Conservation (phyloP, 2,329 filamentous ascomycete genomes). For the Beauveria pseudobassiana region DNA sequence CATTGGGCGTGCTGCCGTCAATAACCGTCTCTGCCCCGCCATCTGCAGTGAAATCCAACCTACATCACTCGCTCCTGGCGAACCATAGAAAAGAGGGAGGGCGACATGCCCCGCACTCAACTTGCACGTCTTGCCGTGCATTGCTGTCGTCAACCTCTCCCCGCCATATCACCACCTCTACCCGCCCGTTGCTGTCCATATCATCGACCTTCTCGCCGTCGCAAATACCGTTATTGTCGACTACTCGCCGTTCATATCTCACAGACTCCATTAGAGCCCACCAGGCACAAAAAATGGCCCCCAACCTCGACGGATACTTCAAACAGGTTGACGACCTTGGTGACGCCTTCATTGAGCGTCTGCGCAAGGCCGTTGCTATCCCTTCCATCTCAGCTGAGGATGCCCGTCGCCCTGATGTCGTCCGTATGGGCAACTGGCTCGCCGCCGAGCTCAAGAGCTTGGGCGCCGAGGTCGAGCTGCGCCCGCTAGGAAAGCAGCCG, state of each 20-base stretch:
- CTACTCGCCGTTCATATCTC: slow-evolving; percentile 36
- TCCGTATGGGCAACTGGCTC: slow-evolving; percentile 93
- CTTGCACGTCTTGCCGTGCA: slow-evolving; percentile 11
- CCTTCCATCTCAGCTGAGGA: slow-evolving; percentile 93
- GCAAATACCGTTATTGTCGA: not conserved
- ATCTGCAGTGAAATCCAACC: not conserved
- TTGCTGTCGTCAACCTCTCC: slow-evolving; percentile 9
- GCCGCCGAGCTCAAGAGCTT: slow-evolving; percentile 73
- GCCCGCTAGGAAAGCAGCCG: slow-evolving; percentile 84
- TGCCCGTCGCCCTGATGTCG: slow-evolving; percentile 79
- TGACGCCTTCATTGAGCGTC: slow-evolving; percentile 77
- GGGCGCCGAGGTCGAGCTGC: slow-evolving; percentile 80
- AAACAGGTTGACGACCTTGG: slow-evolving; percentile 79
- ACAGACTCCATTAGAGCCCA: slow-evolving; percentile 46
- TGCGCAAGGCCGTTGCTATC: slow-evolving; percentile 89
- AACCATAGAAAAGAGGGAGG: slow-evolving; percentile 4
- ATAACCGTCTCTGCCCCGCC: slow-evolving; percentile 11
- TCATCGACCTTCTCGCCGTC: not conserved
- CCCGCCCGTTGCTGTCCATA: not conserved
- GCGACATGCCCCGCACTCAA: slow-evolving; percentile 14
- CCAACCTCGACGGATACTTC: slow-evolving; percentile 87
- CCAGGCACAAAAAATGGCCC: slow-evolving; percentile 73
- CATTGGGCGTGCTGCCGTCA: slow-evolving; percentile 4
- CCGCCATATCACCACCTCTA: not conserved
- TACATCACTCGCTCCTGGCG: not conserved